Base-by-base conservation (phyloP, 2,329 filamentous ascomycete genomes). In the Aspergillus sergii region DNA sequence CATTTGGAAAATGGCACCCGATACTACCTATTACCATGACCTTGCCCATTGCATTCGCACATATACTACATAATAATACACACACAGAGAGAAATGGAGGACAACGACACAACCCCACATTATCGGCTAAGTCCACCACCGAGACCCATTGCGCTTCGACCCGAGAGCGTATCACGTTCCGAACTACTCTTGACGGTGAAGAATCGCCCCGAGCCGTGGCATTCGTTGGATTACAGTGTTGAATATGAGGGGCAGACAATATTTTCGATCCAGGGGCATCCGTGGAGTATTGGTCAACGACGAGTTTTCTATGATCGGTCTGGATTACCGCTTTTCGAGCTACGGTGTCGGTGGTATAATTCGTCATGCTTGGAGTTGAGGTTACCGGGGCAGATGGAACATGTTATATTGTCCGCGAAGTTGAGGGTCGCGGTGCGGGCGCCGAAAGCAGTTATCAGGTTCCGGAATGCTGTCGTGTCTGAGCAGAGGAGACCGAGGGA, bases 191-290 rank as follows among this genome's bases (percentile, higher is more conserved):
- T 69, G 6, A 63, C 50, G 5, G 55, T 69, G 11, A 59, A 50
- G 26, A 69, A 67, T 39, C 48, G 48, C 6, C 63, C 67, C 4
- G 64, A 67, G 21, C 67, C 67, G 34, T 69, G 67, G 67, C 67
- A 69, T 30, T 32, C 62, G 2, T 64, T 69, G n/a, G 60, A 69
- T 55, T 69, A 69, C 55, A 59, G 50, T 4, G 55, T 69, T 23
- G 30, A 59, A 5, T 36, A 57, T 26, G 59, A 59, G 46, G 65
- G 65, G 2, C 39, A 36, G 14, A 60, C 58, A 2, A 55, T 67
- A 1, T 64, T 67, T 55, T 64, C 65, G 3, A 57, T 67, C 6
- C 60, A 59, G 14, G 67, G 67, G 3, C 57, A 65, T 26, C 67
- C 65, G 12, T 69, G 64, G 61, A 61, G 54, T 48, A 57, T 67